phyloP scores from a whole-genome alignment of 495 filamentous ascomycete genomes.

The Oidiodendron maius region DNA sequence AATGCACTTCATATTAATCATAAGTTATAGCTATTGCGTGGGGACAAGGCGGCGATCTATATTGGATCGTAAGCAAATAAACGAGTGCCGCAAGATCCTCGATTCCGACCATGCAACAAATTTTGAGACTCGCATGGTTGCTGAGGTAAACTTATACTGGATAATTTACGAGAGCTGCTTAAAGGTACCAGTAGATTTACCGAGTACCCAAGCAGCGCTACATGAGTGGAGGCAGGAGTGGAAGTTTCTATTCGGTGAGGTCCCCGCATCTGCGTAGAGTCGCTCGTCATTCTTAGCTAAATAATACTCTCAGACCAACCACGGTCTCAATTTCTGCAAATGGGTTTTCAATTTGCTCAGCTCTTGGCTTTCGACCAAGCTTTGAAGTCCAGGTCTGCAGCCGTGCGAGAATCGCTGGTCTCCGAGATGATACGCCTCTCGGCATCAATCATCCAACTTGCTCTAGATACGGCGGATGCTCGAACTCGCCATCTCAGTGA shows the following conservation, averaged over 20 bases:
- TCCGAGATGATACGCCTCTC: too few relatives aligned
- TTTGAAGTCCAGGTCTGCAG: too few relatives aligned
- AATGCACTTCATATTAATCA: neutral
- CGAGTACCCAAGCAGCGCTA: constrained; percentile 28
- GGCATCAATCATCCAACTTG: too few relatives aligned
- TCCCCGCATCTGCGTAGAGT: neutral
- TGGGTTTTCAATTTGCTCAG: too few relatives aligned
- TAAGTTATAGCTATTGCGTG: constrained; percentile 28
- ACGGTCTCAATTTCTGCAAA: too few relatives aligned
- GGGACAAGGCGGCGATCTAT: constrained; percentile 36
- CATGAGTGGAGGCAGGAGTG: constrained; percentile 34
- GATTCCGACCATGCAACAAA: constrained; percentile 35
- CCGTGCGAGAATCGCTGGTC: too few relatives aligned
- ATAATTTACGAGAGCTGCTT: constrained; percentile 32
- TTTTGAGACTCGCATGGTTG: constrained; percentile 41
- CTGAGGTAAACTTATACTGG: constrained; percentile 39
- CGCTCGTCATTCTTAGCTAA: too few relatives aligned
- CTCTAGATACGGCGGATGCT: too few relatives aligned
- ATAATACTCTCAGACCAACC: too few relatives aligned
- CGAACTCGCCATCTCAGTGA: too few relatives aligned
- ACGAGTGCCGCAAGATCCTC: constrained; percentile 29
- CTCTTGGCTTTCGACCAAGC: too few relatives aligned
- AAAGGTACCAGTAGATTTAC: constrained; percentile 24
- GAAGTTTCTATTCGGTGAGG: too few relatives aligned
- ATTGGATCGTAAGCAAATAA: constrained; percentile 32